These are phyloP conservation scores for Laguncularia racemosa DNA, from an alignment of 345 rosid species.

Conservation along the genomic window DNA sequence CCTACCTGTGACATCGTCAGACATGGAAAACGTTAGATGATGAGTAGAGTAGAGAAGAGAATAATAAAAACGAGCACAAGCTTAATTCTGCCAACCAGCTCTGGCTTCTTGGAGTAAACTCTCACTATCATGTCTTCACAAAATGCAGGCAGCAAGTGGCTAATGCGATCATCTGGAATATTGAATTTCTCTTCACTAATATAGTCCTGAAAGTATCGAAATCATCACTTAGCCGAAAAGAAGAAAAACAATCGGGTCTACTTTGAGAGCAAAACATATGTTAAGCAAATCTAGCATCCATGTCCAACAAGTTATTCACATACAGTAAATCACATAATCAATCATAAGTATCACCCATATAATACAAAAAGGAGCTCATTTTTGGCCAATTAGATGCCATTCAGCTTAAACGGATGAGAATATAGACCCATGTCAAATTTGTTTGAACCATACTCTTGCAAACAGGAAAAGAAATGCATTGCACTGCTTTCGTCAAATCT, in stretches of 20 bases:
- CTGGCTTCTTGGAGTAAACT: slow-evolving; percentile 82
- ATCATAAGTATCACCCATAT: no score
- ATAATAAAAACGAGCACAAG: background rate
- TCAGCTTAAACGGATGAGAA: no score
- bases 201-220: slow-evolving; percentile 48
- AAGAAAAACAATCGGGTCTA: background rate
- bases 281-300: background rate
- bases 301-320: no score
- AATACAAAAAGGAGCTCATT: no score
- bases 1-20: slow-evolving; percentile 45
- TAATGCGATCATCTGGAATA: slow-evolving; percentile 62
- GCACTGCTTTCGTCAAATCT: no score
- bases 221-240: background rate
- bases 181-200: slow-evolving; percentile 70
- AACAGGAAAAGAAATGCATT: no score
- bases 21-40: background rate
- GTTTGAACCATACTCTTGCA: no score
- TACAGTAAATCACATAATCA: no score
- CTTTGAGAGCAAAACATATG: background rate
- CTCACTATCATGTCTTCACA: slow-evolving; percentile 93
- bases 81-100: slow-evolving; percentile 46
- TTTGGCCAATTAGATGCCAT: no score
- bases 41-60: background rate
- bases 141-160: slow-evolving; percentile 77
- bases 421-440: no score